Percentiles rank a stretch among this genome's conserved stretches.
Evolutionary conservation across 2,329 filamentous ascomycete genomes (phyloP).

Genomic region (Torrubiella hemipterigena): DNA sequence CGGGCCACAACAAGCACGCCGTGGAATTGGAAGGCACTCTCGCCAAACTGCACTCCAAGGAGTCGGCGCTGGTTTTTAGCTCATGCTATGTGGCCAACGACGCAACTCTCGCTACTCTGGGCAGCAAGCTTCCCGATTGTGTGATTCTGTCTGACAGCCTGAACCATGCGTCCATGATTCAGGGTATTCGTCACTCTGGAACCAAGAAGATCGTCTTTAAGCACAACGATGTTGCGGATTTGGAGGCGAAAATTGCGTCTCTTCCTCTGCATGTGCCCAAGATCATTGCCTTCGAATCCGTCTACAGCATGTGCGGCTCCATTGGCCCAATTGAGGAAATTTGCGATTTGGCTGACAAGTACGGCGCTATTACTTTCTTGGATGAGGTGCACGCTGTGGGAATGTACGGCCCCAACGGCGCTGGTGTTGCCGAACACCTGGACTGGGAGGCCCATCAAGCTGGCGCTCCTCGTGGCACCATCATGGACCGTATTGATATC

Average conservation of each 20-base stretch:
- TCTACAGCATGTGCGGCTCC: constrained; percentile 98
- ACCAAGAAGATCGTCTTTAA: constrained; percentile 98
- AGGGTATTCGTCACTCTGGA: constrained; percentile 93
- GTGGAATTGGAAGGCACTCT: constrained; percentile 71
- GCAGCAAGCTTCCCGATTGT: constrained; percentile 90
- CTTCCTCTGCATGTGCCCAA: constrained; percentile 79
- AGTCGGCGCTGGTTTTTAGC: constrained; percentile 85
- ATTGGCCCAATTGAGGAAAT: constrained; percentile 94
- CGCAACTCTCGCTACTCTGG: constrained; percentile 89
- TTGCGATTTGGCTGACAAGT: constrained; percentile 93
- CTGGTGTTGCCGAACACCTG: constrained; percentile 92
- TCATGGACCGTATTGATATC: constrained; percentile 95
- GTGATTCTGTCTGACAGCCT: constrained; percentile 96
- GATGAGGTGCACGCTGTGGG: constrained; percentile 98
- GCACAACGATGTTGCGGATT: constrained; percentile 89
- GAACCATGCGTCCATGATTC: constrained; percentile 99
- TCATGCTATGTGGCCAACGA: constrained; percentile 99
- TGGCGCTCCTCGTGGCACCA: constrained; percentile 63
- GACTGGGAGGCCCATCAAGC: constrained; percentile 79
- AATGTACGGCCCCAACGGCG: constrained; percentile 95
- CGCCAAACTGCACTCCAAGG: constrained; percentile 83
- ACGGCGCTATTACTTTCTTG: constrained; percentile 92
- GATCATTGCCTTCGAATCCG: constrained; percentile 97
- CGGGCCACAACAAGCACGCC: constrained; percentile 92
- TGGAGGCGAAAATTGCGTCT: constrained; percentile 85